Conservation (phyloP, 768 basidiomycete genomes). For the Hydnomerulius pinastri region DNA sequence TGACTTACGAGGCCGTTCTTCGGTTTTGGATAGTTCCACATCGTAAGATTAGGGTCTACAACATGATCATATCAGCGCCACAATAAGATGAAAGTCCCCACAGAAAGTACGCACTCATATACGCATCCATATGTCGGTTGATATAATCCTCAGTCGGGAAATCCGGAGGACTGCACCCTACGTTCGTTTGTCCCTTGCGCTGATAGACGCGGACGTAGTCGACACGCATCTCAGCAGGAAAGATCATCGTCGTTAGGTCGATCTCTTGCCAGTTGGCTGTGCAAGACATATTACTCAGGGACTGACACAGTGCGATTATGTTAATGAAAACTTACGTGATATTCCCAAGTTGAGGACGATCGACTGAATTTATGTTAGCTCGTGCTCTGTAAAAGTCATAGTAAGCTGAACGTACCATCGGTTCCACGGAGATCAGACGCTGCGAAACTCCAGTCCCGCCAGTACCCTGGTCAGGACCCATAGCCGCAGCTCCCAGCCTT, state of each 20-base stretch:
- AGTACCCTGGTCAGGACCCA: slow-evolving; percentile 43
- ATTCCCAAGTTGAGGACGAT: slow-evolving; percentile 67
- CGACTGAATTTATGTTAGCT: too few relatives aligned
- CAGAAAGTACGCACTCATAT: slow-evolving; percentile 49
- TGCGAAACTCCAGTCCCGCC: slow-evolving; percentile 55
- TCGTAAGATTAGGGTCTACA: slow-evolving; percentile 44
- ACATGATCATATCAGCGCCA: too few relatives aligned
- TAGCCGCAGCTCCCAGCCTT: slow-evolving; percentile 54
- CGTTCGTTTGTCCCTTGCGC: slow-evolving; percentile 38
- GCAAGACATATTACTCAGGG: slow-evolving; percentile 1
- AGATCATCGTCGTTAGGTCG: slow-evolving; percentile 44
- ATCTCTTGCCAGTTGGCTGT: slow-evolving; percentile 68
- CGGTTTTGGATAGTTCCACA: slow-evolving; percentile 45
- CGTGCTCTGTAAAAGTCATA: background rate
- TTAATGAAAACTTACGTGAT: slow-evolving; percentile 41
- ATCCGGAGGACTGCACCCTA: slow-evolving; percentile 51
- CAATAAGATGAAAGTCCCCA: background rate
- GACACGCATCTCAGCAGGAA: slow-evolving; percentile 52
- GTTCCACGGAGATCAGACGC: slow-evolving; percentile 56
- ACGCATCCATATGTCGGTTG: slow-evolving; percentile 51
- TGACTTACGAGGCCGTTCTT: slow-evolving; percentile 35
- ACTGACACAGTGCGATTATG: background rate
- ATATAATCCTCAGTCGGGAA: slow-evolving; percentile 53
- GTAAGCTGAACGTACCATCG: slow-evolving; percentile 37
- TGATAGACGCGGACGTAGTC: slow-evolving; percentile 70